Evolutionary conservation across 2,329 filamentous ascomycete species (phyloP), one percentile per base, ranked within the genome.

Genomic region (Colletotrichum tofieldiae): DNA sequence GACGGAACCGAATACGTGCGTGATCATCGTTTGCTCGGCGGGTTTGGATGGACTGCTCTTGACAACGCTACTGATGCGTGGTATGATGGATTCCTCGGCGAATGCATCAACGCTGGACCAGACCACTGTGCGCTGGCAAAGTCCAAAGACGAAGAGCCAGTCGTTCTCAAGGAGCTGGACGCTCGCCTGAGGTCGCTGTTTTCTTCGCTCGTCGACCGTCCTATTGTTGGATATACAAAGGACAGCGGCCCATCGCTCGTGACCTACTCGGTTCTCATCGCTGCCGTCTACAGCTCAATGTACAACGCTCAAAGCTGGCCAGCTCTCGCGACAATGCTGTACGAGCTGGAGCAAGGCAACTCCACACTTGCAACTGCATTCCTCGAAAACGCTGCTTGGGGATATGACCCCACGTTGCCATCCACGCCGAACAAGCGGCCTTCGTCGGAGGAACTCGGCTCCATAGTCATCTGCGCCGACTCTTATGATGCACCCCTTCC

Each of bases 61-160:
- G 86, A 87, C 67, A 87, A 87, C 71, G 83, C 79, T 8, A 87
- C 86, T 0, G 77, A 88, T 71, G 84, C 84, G 1, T 88, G 84
- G 84, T 80, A 79, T 32, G 85, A 88, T 67, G 86, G 86, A 18
- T 87, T 88, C 62, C 77, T 88, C 2, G 85, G 85, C 29, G 86
- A 87, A 73, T 88, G 86, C 55, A 54, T 88, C 61, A 81, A 83
- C 3, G 86, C 86, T 8, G 86, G 86, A 0, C 84, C 84, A 1
- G 76, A 84, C 4, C 75, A 85, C 70, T 88, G 86, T 60, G 83
- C 83, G 0, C 77, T 88, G 1, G 84, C 86, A 11, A 81, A 78
- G 67, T 76, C 81, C 1, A 75, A 69, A 5, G 72, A 77, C 18
- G 76, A 73, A 0, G 59, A 77, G 1, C 59, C 77, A 5, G 80